Evolutionary conservation across 2,329 filamentous ascomycete species (phyloP).

Genomic region (Rhynchosporium secalis): DNA sequence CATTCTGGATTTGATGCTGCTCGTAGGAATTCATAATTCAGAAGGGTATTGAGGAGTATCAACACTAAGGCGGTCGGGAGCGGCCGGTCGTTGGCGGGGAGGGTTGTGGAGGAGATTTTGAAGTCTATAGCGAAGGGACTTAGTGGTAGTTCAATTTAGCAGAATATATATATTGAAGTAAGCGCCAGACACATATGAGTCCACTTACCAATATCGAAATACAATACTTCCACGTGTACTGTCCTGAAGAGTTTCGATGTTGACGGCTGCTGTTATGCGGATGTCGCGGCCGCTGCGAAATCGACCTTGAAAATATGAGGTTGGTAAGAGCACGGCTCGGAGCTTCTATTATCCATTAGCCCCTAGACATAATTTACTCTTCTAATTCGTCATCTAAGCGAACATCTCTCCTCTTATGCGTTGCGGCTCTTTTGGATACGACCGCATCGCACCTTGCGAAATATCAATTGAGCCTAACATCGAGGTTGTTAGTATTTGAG

Average conservation of each 20-base stretch:
- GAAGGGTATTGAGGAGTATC: background rate
- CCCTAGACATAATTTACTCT: background rate
- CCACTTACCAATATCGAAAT: background rate
- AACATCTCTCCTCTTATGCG: no score
- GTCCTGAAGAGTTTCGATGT: background rate
- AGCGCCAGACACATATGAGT: background rate
- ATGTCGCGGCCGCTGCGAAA: conserved; percentile 4
- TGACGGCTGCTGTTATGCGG: background rate
- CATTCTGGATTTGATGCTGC: conserved; percentile 1
- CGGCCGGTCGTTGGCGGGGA: conserved; percentile 1
- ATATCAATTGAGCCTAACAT: background rate
- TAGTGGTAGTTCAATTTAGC: background rate
- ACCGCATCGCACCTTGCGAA: background rate
- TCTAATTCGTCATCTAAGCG: background rate
- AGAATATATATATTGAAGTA: background rate
- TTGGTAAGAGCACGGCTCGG: no score
- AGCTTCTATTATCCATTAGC: no score
- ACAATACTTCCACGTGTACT: background rate
- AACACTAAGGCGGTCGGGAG: conserved; percentile 11
- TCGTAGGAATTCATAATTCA: conserved; percentile 6
- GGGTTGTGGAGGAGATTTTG: background rate
- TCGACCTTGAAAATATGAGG: background rate
- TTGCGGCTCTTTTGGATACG: no score
- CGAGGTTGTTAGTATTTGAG: background rate
- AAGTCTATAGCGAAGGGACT: background rate